Evolutionary conservation across 208 protist genomes (phyloP).

Genomic region (Leishmania mexicana): DNA sequence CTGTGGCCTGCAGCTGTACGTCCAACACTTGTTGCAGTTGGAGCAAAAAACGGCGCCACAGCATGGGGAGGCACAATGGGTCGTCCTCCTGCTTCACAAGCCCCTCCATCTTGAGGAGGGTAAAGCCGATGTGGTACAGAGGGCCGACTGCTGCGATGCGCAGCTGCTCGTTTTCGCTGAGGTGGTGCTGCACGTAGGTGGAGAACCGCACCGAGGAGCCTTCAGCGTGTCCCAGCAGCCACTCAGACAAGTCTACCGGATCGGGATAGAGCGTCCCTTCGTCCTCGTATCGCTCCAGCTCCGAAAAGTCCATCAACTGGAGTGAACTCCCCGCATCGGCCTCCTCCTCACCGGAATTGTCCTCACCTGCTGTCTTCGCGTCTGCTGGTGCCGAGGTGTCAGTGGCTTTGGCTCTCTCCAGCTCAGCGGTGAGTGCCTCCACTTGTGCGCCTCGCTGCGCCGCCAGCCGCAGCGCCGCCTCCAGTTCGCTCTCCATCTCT

Average conservation of each 20-base stretch:
- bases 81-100: background rate
- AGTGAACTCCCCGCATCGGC: background rate
- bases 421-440: slow-evolving; percentile 8
- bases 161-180: slow-evolving; percentile 15
- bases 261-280: slow-evolving; percentile 17
- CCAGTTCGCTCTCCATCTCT: slow-evolving; percentile 11
- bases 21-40: slow-evolving; percentile 31
- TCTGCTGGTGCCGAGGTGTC: background rate
- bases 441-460: slow-evolving; percentile 18
- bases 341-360: background rate
- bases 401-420: background rate
- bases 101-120: slow-evolving; percentile 12
- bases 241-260: slow-evolving; percentile 15
- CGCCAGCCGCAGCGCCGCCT: slow-evolving; percentile 7
- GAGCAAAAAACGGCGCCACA: slow-evolving; percentile 27
- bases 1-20: slow-evolving; percentile 1
- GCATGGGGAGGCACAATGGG: background rate
- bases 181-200: slow-evolving; percentile 15
- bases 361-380: background rate
- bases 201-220: slow-evolving; percentile 8
- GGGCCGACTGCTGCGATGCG: slow-evolving; percentile 14
- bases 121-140: slow-evolving; percentile 33
- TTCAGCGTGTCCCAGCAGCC: slow-evolving; percentile 10
- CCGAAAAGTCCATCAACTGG: slow-evolving; percentile 14
- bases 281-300: slow-evolving; percentile 16